Evolutionary conservation across 768 basidiomycete genomes (phyloP), one percentile per base, ranked within the genome.

Genomic region (Russula emetica): DNA sequence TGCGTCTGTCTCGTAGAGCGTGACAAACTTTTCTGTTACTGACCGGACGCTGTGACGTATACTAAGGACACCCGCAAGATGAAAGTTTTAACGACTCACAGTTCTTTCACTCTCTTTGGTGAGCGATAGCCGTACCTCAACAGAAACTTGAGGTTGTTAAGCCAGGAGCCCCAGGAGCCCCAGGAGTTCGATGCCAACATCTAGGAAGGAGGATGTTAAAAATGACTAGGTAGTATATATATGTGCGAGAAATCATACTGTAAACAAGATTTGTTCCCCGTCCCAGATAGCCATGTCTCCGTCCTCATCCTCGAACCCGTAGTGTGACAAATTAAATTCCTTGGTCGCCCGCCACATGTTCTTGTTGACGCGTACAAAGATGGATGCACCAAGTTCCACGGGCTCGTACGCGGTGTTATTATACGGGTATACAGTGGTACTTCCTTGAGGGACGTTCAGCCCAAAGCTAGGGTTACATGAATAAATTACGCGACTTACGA

Each of bases 351-450:
- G 84, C 77, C 79, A 76, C 60, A 88, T 56, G 71, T 87, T 86
- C 71, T 78, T 85, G 76, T 97, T 94, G 4, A 78, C 82, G 60
- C 81, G 67, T 16, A 95, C 88, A 70, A 96, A 97, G 61, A 95
- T 87, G 22, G 86, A 88, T 0, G 87, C 95, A 0, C 95, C 95
- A 1, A 95, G 78, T 71, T 97, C 95, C 28, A 92, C 75, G 24
- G 86, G 83, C 28, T 80, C 79, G 20, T 88, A 78, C 4, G 76
- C 72, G 50, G 82, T 74, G 66, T 86, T 81, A 54, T 75, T 75
- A 72, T 93, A 85, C 6, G 93, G 93, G 68, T 88, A 79, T 5
- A 94, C 86, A 7, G 79, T 79, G 10, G 85, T 93, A 72, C 87
- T 90, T 50, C 93, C 92, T 95, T 45, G 34, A 22, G n/a, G 45